Base-by-base conservation (phyloP, 2,329 filamentous ascomycete species). In the Sporothrix sp. region DNA sequence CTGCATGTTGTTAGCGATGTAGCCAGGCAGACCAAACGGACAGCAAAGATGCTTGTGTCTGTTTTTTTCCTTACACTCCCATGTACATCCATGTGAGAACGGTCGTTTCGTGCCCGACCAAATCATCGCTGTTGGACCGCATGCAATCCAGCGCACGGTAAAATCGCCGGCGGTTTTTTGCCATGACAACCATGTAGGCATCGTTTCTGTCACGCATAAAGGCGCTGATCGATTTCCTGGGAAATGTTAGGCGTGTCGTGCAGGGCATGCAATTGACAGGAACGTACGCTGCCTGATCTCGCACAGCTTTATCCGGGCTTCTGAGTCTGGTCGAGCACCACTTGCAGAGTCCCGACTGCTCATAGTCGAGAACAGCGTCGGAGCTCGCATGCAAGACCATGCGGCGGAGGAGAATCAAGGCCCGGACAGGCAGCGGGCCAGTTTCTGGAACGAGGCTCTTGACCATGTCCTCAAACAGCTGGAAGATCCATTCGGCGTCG, bases 271-370 rank as follows among this genome's bases (percentile, higher is more conserved):
- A n/a, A n/a, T n/a, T n/a, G n/a, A n/a, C n/a, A n/a, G 4, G 1
- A 3, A 56, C 56, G 3, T 25, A 57, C 56, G 48, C 40, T 18
- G 56, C 56, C 28, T 58, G 51, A 3, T 45, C 28, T 2, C 56
- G 56, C 28, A 58, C 56, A 1, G 53, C 54, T 21, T 36, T 43
- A 40, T 57, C 54, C 3, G 40, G 27, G 38, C 51, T 54, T 33
- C 44, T 48, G 3, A 58, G 52, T 27, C 51, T 53, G 4, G 39
- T 8, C 2, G 40, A 42, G 32, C 49, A 52, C 54, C 54, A 58
- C 25, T 43, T 39, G 48, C 54, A 58, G 6, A 53, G 51, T 1
- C 10, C 10, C 3, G 54, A 56, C 11, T 28, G 36, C 16, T 53
- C 54, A 48, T 56, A 56, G 52, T 54, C 52, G 16, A 57, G 52